These are phyloP conservation scores for Saccharomycopsis javanensis DNA, from an alignment of 805 yeast genomes.

Conservation along the genomic window DNA sequence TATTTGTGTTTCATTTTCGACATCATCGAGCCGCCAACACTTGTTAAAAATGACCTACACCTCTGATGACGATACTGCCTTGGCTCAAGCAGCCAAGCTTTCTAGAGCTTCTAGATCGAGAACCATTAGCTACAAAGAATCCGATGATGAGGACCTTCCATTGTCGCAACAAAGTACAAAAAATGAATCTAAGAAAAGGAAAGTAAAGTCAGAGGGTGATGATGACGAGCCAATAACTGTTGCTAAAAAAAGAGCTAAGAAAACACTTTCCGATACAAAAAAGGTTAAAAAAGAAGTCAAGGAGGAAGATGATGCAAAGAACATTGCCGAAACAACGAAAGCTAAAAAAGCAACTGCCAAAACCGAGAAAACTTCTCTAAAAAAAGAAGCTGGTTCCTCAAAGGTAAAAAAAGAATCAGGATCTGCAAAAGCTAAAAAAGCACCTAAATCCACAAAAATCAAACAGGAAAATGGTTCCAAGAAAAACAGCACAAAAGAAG, in stretches of 20 bases:
- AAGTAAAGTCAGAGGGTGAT: constrained; percentile 12
- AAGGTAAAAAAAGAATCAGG: constrained; percentile 8
- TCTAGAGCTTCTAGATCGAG: constrained; percentile 15
- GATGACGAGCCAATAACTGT: constrained; percentile 16
- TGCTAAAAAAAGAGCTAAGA: neutral
- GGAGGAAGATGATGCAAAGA: neutral
- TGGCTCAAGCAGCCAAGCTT: constrained; percentile 8
- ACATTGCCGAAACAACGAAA: constrained; percentile 6
- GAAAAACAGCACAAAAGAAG: constrained; percentile 17
- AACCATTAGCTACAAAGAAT: constrained; percentile 17
- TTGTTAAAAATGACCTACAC: neutral
- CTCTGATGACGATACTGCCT: constrained; percentile 27
- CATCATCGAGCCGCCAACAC: neutral
- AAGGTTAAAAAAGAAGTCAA: neutral
- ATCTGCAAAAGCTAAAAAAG: constrained; percentile 2
- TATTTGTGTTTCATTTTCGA: neutral
- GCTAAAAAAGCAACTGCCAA: constrained; percentile 19
- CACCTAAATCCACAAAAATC: constrained; percentile 7
- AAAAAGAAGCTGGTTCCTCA: constrained; percentile 18
- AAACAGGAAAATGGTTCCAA: constrained; percentile 10
- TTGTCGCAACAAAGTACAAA: constrained; percentile 9
- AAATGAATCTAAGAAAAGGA: constrained; percentile 17
- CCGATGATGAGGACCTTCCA: constrained; percentile 17
- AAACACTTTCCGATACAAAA: too few species aligned
- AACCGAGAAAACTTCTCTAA: constrained; percentile 19